Evolutionary conservation across 257 asterid species (phyloP).

Genomic region (Nicotiana knightiana): DNA sequence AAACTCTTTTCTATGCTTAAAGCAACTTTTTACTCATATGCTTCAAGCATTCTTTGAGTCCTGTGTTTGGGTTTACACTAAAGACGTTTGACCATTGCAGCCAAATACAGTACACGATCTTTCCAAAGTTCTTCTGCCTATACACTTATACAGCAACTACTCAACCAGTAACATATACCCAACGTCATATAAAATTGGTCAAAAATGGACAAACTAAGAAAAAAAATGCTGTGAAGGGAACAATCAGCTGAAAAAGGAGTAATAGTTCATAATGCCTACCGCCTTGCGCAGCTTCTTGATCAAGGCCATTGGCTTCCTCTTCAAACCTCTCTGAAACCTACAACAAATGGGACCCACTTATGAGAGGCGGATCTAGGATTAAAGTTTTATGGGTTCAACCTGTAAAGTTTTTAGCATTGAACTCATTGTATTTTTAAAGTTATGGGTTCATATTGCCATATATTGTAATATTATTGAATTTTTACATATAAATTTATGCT

Average conservation of each 20-base stretch:
- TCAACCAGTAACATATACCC: neutral
- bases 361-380: too few relatives aligned
- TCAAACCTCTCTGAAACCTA: constrained; percentile 36
- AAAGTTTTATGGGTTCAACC: too few relatives aligned
- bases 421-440: too few relatives aligned
- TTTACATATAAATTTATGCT: too few relatives aligned
- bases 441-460: too few relatives aligned
- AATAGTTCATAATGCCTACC: constrained; percentile 6
- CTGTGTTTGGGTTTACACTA: neutral
- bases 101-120: too few relatives aligned
- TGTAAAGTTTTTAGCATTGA: too few relatives aligned
- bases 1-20: neutral
- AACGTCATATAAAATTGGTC: neutral
- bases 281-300: constrained; percentile 36
- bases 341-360: neutral
- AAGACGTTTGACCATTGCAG: neutral
- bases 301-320: constrained; percentile 36
- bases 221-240: neutral
- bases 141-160: neutral
- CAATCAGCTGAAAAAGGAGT: neutral
- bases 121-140: neutral
- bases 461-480: too few relatives aligned
- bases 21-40: neutral
- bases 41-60: neutral
- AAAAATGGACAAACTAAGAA: neutral